Evolutionary conservation across 352 stramenopile species (phyloP).

Genomic region (Pilasporangium apinafurcum): DNA sequence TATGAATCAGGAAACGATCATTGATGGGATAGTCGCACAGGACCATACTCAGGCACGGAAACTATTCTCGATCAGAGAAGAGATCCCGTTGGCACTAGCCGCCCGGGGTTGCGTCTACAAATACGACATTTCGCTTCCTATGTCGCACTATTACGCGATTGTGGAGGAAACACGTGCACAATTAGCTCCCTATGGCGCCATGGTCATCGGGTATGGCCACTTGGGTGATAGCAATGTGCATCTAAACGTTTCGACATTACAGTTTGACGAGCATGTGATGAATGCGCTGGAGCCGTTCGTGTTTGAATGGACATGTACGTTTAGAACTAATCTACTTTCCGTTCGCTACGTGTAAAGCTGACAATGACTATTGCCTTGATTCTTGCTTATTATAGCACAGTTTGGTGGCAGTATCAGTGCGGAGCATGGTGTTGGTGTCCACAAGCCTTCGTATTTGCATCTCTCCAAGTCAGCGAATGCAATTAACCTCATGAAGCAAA

Average conservation of each 20-base stretch:
- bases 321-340: neutral
- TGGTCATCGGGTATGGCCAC: slow-evolving; percentile 81
- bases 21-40: slow-evolving; percentile 80
- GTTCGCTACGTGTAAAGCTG: neutral
- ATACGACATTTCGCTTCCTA: slow-evolving; percentile 90
- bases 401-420: slow-evolving; percentile 87
- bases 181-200: slow-evolving; percentile 14
- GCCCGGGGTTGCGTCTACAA: slow-evolving; percentile 86
- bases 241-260: slow-evolving; percentile 75
- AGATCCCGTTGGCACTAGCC: slow-evolving; percentile 70
- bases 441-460: slow-evolving; percentile 74
- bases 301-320: slow-evolving; percentile 38
- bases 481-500: slow-evolving; percentile 74
- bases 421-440: slow-evolving; percentile 91
- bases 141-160: slow-evolving; percentile 75
- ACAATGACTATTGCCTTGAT: no score
- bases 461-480: slow-evolving; percentile 48
- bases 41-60: slow-evolving; percentile 67
- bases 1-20: slow-evolving; percentile 28
- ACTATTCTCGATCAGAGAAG: slow-evolving; percentile 89
- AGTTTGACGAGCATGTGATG: slow-evolving; percentile 23
- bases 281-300: slow-evolving; percentile 28
- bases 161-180: slow-evolving; percentile 41
- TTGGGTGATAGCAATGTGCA: slow-evolving; percentile 92
- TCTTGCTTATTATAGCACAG: slow-evolving; percentile 12